Evolutionary conservation across 805 yeast genomes (phyloP).

Genomic region (Candida lessepsii): DNA sequence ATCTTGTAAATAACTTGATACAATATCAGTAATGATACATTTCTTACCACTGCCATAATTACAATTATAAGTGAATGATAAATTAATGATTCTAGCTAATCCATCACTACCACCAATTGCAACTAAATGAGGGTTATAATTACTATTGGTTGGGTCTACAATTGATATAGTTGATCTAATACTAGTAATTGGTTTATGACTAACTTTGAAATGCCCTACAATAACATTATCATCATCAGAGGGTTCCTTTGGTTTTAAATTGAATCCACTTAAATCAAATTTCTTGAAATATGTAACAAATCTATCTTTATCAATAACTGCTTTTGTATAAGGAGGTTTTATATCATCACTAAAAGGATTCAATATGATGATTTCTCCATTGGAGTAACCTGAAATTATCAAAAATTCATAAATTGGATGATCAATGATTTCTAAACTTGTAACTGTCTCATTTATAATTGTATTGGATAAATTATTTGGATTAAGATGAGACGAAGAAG

Average conservation of each 20-base stretch:
- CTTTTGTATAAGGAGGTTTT: constrained; percentile 15
- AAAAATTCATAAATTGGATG: constrained; percentile 41
- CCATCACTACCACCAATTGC: constrained; percentile 69
- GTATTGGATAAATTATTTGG: constrained; percentile 12
- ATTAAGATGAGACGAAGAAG: background rate
- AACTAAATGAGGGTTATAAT: constrained; percentile 42
- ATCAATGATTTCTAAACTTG: constrained; percentile 25
- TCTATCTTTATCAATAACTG: constrained; percentile 26
- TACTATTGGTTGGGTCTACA: constrained; percentile 8
- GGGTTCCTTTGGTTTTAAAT: constrained; percentile 1
- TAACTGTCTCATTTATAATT: constrained; percentile 16
- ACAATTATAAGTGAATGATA: constrained; percentile 31
- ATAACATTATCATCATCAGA: constrained; percentile 13
- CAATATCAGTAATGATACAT: constrained; percentile 45
- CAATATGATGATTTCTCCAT: constrained; percentile 58
- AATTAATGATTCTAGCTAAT: constrained; percentile 54
- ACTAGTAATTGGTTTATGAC: constrained; percentile 56
- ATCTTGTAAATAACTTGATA: constrained; percentile 63
- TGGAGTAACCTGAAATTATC: constrained; percentile 58
- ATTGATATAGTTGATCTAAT: constrained; percentile 32
- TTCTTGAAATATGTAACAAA: constrained; percentile 36
- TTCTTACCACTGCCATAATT: constrained; percentile 27
- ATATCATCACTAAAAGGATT: constrained; percentile 27
- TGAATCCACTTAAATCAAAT: constrained; percentile 35
- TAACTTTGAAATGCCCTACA: constrained; percentile 62